These are phyloP conservation scores for Bryoglossum gracile DNA, from an alignment of 495 filamentous ascomycete genomes.

Conservation along the genomic window DNA sequence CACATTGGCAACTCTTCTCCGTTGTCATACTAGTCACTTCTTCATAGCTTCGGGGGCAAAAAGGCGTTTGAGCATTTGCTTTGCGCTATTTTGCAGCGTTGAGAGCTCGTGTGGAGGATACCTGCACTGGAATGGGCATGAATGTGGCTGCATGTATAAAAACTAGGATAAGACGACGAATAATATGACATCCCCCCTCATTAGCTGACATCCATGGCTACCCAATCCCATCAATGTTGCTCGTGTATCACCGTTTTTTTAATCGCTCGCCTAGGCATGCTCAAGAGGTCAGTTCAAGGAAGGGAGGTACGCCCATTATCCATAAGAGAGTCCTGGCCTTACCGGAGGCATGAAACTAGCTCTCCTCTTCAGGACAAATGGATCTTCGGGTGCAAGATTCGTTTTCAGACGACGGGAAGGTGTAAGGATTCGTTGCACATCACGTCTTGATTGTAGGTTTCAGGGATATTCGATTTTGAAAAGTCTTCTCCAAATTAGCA, in stretches of 20 bases:
- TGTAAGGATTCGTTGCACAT: conserved; percentile 16
- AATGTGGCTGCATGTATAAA: conserved; percentile 25
- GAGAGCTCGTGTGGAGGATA: conserved; percentile 15
- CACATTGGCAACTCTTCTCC: conserved; percentile 25
- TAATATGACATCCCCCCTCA: conserved; percentile 28
- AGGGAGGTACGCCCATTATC: no score
- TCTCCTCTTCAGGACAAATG: neutral
- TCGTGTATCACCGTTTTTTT: no score
- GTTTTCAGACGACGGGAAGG: neutral
- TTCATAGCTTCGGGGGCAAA: conserved; percentile 25
- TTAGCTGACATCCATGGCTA: neutral
- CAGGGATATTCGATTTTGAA: neutral
- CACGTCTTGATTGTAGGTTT: conserved; percentile 9
- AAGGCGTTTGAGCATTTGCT: conserved; percentile 21
- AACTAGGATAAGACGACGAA: conserved; percentile 28
- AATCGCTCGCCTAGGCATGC: neutral
- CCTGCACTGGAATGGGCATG: conserved; percentile 21
- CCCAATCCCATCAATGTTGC: neutral
- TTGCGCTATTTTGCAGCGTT: conserved; percentile 21
- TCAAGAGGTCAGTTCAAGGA: no score
- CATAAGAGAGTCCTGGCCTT: no score
- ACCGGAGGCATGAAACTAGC: no score
- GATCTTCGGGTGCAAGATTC: neutral
- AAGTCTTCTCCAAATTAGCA: conserved; percentile 1
- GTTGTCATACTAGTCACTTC: conserved; percentile 22